Conservation (phyloP, 106 monocot species). For the Platanthera zijinensis region DNA sequence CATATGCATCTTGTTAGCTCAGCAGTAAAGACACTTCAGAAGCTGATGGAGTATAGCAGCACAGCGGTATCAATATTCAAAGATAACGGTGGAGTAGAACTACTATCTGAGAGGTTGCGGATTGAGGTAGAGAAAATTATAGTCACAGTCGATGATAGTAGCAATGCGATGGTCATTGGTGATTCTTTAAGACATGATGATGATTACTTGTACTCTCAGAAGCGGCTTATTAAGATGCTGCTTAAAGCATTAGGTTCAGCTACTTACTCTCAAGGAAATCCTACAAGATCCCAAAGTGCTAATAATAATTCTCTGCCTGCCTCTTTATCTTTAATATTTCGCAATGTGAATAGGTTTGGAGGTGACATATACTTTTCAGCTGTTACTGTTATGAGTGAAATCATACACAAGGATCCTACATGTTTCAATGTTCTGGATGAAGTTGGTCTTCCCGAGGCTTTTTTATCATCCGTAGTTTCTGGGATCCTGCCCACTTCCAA, state of each 20-base stretch:
- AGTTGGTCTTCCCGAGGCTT: conserved; percentile 77
- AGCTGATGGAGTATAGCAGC: conserved; percentile 90
- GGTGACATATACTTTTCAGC: conserved; percentile 97
- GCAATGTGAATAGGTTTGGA: conserved; percentile 68
- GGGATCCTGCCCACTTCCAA: conserved; percentile 86
- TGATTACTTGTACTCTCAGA: conserved; percentile 65
- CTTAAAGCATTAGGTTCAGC: conserved; percentile 91
- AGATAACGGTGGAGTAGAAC: conserved; percentile 88
- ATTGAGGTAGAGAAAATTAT: conserved; percentile 77
- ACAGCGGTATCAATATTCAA: conserved; percentile 88
- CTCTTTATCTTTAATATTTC: conserved; percentile 78
- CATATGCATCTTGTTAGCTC: conserved; percentile 83
- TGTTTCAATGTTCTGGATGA: conserved; percentile 69
- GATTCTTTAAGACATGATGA: conserved; percentile 56
- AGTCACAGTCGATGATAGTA: conserved; percentile 31
- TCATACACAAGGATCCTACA: conserved; percentile 96
- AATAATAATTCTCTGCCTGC: conserved; percentile 50
- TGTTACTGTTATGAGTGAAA: conserved; percentile 98
- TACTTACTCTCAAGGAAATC: conserved; percentile 87
- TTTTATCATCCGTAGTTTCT: conserved; percentile 64
- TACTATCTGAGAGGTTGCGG: conserved; percentile 72
- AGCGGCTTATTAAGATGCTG: conserved; percentile 80
- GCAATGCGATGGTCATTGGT: conserved; percentile 37
- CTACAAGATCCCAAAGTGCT: conserved; percentile 60
- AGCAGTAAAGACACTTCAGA: conserved; percentile 90